phyloP scores from a whole-genome alignment of 192 early-diverging fungal species.

The Coemansia sp. region DNA sequence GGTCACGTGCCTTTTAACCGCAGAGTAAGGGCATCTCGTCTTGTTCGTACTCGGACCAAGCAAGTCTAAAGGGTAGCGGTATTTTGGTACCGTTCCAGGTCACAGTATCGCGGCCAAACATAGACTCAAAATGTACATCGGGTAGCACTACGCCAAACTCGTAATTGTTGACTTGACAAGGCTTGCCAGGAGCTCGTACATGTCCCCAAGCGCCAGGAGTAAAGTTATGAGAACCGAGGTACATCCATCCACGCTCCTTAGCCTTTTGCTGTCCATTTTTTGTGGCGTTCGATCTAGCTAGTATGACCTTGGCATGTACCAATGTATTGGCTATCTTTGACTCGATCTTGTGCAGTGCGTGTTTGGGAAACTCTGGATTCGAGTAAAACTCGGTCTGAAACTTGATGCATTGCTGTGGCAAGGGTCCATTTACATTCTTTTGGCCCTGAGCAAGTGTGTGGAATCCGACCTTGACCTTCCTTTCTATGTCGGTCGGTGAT shows the following conservation, averaged over 20 bases:
- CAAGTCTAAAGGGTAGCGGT: constrained; percentile 34
- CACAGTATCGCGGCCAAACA: constrained; percentile 28
- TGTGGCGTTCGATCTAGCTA: constrained; percentile 13
- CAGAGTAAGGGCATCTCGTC: constrained; percentile 24
- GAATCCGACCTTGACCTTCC: constrained; percentile 26
- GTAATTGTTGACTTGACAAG: constrained; percentile 36
- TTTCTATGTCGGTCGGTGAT: not conserved
- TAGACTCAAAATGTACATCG: constrained; percentile 13
- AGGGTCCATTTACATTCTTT: constrained; percentile 13
- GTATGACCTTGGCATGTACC: constrained; percentile 35
- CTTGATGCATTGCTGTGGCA: constrained; percentile 17
- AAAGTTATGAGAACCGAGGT: constrained; percentile 49
- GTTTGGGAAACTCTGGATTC: constrained; percentile 1
- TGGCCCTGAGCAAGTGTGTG: constrained; percentile 33
- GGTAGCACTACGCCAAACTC: constrained; percentile 46
- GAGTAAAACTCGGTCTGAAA: constrained; percentile 13
- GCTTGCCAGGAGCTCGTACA: not conserved
- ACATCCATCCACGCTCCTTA: constrained; percentile 33
- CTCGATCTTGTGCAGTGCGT: constrained; percentile 20
- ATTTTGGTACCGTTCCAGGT: constrained; percentile 22
- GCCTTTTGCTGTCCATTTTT: not conserved
- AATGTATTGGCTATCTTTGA: constrained; percentile 7
- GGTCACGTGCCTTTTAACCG: constrained; percentile 2
- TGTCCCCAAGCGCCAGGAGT: constrained; percentile 43
- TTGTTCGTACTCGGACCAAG: constrained; percentile 25